Base-by-base conservation (phyloP, 2,329 filamentous ascomycete genomes). In the Boeremia lycopersici region DNA sequence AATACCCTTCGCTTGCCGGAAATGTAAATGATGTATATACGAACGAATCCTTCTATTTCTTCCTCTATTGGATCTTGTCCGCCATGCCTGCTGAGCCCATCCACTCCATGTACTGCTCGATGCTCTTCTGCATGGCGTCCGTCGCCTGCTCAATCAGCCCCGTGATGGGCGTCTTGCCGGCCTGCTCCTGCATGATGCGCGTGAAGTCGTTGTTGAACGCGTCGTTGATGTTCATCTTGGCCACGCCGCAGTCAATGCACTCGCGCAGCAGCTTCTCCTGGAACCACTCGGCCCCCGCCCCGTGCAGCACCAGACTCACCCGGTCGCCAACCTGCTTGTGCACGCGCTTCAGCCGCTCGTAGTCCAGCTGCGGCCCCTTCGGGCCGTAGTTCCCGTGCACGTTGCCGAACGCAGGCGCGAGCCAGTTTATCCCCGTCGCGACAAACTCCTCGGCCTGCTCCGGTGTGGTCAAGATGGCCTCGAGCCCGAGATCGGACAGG, bases 371-470 rank as follows among this genome's bases (percentile, higher is more conserved):
- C 28, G 86, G 84, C 0, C 88, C 88, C 13, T 83, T 75, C 0
- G 84, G 81, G 0, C 88, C 88, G 73, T 91, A 91, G 63, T 86
- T 84, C 6, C 89, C 89, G 74, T 91, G 89, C 39, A 91, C 86
- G 65, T 91, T 91, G 3, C 89, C 89, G 75, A 91, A 90, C 0
- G 87, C 87, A 0, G 89, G 89, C 2, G 89, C 89, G 12, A 92
- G 77, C 77, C 87, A 88, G 65, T 91, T 86, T 66, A 91, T 89
- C 0, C 88, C 89, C 10, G 87, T 89, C 2, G 78, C 81, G 4
- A 90, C 82, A 64, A 92, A 91, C 64, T 89, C 85, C 59, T 86
- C 81, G 7, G 86, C 87, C 73, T 91, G 84, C 58, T 89, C 86
- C 0, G 84, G 81, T 0, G 86, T 90, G 0, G 88, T 91, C 61